Percentiles rank a stretch among this genome's conserved stretches.
These are phyloP conservation scores for Paraphaeosphaeria minitans DNA, from an alignment of 2,329 filamentous ascomycete species.

Conservation along the genomic window DNA sequence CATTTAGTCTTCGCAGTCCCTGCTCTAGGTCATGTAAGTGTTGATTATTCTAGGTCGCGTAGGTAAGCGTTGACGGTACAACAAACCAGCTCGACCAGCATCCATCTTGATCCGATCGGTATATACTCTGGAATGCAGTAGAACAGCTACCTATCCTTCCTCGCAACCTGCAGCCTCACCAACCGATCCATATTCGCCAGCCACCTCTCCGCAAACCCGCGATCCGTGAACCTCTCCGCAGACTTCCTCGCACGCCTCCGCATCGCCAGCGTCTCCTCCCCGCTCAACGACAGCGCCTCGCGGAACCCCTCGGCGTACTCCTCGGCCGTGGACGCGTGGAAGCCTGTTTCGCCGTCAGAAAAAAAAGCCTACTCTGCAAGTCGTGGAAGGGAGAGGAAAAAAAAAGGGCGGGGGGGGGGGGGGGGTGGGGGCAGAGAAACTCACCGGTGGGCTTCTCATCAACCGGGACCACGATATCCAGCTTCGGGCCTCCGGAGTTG, in stretches of 20 bases:
- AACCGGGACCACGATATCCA: constrained; percentile 86
- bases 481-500: constrained; percentile 87
- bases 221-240: constrained; percentile 84
- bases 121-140: neutral
- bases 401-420: too few species aligned
- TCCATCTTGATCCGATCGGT: neutral
- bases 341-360: constrained; percentile 63
- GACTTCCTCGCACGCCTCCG: constrained; percentile 76
- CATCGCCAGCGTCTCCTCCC: constrained; percentile 71
- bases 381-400: too few species aligned
- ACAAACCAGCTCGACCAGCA: too few species aligned
- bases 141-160: constrained; percentile 11
- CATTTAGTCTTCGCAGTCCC: too few species aligned
- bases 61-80: too few species aligned
- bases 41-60: too few species aligned
- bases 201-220: constrained; percentile 83
- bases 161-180: constrained; percentile 54
- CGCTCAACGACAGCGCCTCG: constrained; percentile 71
- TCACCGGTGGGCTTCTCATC: constrained; percentile 78
- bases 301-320: constrained; percentile 84
- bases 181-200: constrained; percentile 73
- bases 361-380: too few species aligned
- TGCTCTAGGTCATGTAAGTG: too few species aligned
- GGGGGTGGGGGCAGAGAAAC: neutral
- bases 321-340: constrained; percentile 76